Evolutionary conservation across 495 filamentous ascomycete species (phyloP).

Genomic region (Pseudomonodictys pantanalensis): DNA sequence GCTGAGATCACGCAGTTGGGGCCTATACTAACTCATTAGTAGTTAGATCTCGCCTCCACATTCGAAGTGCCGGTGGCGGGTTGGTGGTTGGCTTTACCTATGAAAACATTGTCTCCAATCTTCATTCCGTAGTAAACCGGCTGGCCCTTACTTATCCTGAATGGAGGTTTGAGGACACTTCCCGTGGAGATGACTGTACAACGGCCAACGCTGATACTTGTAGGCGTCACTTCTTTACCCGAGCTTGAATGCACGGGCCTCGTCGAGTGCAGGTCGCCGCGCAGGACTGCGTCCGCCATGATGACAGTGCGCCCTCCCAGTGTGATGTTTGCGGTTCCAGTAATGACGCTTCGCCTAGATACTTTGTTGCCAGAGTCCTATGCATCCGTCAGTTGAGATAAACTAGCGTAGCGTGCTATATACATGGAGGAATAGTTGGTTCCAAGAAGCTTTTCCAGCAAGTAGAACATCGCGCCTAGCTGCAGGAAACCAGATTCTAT

Average conservation of each 20-base stretch:
- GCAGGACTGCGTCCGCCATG: slow-evolving; percentile 83
- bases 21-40: slow-evolving; percentile 3
- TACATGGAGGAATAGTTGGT: not conserved
- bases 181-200: slow-evolving; percentile 80
- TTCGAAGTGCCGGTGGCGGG: not conserved
- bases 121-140: slow-evolving; percentile 76
- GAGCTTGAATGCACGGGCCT: slow-evolving; percentile 41
- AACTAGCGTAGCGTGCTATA: not conserved
- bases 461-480: too few species aligned
- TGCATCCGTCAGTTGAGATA: too few species aligned
- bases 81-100: slow-evolving; percentile 54
- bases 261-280: slow-evolving; percentile 63
- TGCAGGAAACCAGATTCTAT: too few species aligned
- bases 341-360: slow-evolving; percentile 80
- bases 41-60: not conserved
- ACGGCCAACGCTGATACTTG: slow-evolving; percentile 79
- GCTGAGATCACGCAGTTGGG: slow-evolving; percentile 32
- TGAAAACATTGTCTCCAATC: slow-evolving; percentile 88
- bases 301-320: slow-evolving; percentile 95
- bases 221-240: slow-evolving; percentile 42
- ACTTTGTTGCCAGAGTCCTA: slow-evolving; percentile 99
- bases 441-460: not conserved
- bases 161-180: slow-evolving; percentile 72
- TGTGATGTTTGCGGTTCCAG: slow-evolving; percentile 96
- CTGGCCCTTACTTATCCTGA: slow-evolving; percentile 61